phyloP scores from a whole-genome alignment of 2,329 filamentous ascomycete genomes.

The Pseudocercospora musae region DNA sequence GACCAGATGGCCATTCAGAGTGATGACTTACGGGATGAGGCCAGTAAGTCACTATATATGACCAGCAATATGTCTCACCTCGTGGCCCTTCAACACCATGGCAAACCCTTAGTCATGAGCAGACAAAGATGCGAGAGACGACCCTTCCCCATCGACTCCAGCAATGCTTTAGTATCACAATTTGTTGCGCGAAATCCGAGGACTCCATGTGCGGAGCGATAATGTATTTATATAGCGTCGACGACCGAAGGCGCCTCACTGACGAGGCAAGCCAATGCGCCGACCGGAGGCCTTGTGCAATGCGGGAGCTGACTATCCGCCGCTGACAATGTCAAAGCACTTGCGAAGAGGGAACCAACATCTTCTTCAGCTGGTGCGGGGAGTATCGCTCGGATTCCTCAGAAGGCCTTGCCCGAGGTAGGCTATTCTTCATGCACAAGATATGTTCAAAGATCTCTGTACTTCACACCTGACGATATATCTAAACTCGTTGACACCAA shows the following conservation, averaged over 20 bases:
- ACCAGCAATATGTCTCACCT: too few relatives aligned
- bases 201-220: too few relatives aligned
- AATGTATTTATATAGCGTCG: too few relatives aligned
- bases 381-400: not conserved
- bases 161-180: too few relatives aligned
- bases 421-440: not conserved
- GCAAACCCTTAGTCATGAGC: too few relatives aligned
- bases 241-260: too few relatives aligned
- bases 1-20: conserved; percentile 9
- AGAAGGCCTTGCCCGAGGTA: not conserved
- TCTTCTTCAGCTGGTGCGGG: not conserved
- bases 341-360: not conserved
- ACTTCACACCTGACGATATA: not conserved
- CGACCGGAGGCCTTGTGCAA: not conserved
- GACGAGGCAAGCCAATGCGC: not conserved
- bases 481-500: not conserved
- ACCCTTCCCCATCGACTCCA: too few relatives aligned
- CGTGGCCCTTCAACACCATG: too few relatives aligned
- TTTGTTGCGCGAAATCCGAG: too few relatives aligned
- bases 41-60: too few relatives aligned
- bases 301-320: not conserved
- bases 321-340: not conserved
- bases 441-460: not conserved
- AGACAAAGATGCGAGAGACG: too few relatives aligned
- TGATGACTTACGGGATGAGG: conserved; percentile 3